Evolutionary conservation across 2,329 filamentous ascomycete species (phyloP), one percentile per base, ranked within the genome.

Genomic region (Colletotrichum agaves): DNA sequence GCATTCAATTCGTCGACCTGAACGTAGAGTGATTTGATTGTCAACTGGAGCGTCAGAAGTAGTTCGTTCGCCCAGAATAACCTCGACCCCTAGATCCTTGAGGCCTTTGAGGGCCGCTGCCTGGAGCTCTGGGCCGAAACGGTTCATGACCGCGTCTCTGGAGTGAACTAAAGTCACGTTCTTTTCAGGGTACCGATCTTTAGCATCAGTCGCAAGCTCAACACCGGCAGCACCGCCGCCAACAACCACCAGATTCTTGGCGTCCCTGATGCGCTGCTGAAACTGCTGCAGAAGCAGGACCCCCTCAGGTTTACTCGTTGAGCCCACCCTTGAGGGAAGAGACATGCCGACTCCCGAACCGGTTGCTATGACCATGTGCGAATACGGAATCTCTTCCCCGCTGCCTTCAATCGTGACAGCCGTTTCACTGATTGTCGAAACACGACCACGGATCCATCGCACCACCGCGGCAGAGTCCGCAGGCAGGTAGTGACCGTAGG

Each of bases 141-240:
- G 79, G 62, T 84, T 81, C 82, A 90, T 83, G 1, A 90, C 74
- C 0, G 77, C 78, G 2, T 77, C 74, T 15, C 87, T 78, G 1
- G 88, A 90, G 73, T 90, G 88, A 0, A 91, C 80, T 6, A 91
- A 73, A 0, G 82, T 82, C 10, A 91, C 83, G 0, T 77, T 75
- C 75, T 90, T 90, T 6, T 84, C 80, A 0, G 87, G 86, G 70
- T 87, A 88, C 10, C 78, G 73, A 5, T 80, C 80, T 74, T 88
- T 89, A 10, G 86, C 84, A 72, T 91, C 88, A 0, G 86, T 83
- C 0, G 87, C 87, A 37, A 90, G 76, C 75, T 90, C 86, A 0
- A 90, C 84, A 1, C 88, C 88, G 0, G 88, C 88, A 0, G 88
- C 87, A 3, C 88, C 88, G 0, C 87, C 88, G 2, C 88, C 88